Base-by-base conservation (phyloP, 2,329 filamentous ascomycete species). In the Fusarium udum region DNA sequence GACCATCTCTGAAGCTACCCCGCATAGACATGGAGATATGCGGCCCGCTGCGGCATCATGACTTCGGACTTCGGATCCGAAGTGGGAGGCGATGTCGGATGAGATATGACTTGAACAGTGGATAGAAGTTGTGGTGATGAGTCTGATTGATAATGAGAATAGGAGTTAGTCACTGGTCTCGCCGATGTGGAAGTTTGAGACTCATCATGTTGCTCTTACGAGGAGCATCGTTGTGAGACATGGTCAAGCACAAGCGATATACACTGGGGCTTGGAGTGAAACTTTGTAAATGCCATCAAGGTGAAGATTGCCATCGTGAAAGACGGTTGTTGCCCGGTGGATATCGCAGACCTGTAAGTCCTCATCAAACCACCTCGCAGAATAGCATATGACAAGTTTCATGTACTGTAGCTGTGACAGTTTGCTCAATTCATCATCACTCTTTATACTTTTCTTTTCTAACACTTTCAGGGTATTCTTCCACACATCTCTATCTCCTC, bases 401-500 rank as follows among this genome's bases (percentile, higher is more conserved):
- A 11, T 16, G 2, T 13, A 4, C 7, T 13, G 7, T 40, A 39
- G 7, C 11, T 34, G 13, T 57, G 11, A 18, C 57, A 36, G 13
- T 43, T 26, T 57, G 37, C 20, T 68, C 56, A 56, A 64, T 69
- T 55, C 26, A 63, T 55, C 64, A 34, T 45, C 6, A 64, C 22
- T 45, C 32, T 53, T 36, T 45, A 32, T 53, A 42, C 24, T 34
- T 58, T 58, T 51, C 16, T 59, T 22, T 56, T 52, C 18, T 61
- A n/a, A n/a, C 16, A 42, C 43, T 32, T 15, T 37, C 36, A 34
- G 71, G 71, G 71, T 68, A 64, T 73, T 37, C 34, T 55, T 59
- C 32, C 43, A 18, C 24, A 24, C 16, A 24, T 5, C 18, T 37
- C 75, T 67, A 81, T 58, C 79, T 75, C 51, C 79, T 78, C 55